Conservation (phyloP, 73 alveolate genomes). For the Tetrahymena elliotti region DNA sequence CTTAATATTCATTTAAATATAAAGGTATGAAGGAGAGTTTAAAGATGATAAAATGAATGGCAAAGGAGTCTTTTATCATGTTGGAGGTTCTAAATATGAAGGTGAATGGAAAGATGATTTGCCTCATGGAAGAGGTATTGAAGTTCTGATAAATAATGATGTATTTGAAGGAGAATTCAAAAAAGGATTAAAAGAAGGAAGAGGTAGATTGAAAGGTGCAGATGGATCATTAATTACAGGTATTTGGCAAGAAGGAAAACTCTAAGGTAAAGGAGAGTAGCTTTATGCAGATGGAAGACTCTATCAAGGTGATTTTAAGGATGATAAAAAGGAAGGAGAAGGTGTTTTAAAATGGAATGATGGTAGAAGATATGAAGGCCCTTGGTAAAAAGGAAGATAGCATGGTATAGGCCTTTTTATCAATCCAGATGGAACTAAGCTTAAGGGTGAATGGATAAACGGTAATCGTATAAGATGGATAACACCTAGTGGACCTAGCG, state of each 20-base stretch:
- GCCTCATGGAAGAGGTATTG: constrained; percentile 53
- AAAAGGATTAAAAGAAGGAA: constrained; percentile 9
- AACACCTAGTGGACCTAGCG: background rate
- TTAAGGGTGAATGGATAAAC: constrained; percentile 34
- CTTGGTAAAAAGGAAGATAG: constrained; percentile 30
- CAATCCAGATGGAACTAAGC: constrained; percentile 14
- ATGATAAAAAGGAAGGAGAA: constrained; percentile 40
- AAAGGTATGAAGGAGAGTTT: constrained; percentile 28
- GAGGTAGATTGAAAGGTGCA: constrained; percentile 28
- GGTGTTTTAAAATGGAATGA: constrained; percentile 44
- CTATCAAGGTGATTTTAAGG: constrained; percentile 28
- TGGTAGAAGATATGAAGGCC: constrained; percentile 40
- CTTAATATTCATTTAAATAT: no score
- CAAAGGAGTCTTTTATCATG: constrained; percentile 8
- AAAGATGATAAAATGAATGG: constrained; percentile 27
- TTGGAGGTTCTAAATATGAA: constrained; percentile 21
- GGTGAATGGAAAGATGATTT: constrained; percentile 54
- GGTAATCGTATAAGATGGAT: constrained; percentile 40
- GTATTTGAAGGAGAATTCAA: constrained; percentile 18
- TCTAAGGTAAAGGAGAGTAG: constrained; percentile 50
- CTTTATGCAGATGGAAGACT: constrained; percentile 42
- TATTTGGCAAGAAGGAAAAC: constrained; percentile 36
- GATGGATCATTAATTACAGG: constrained; percentile 40
- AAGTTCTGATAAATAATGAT: constrained; percentile 1
- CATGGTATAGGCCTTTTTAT: constrained; percentile 35